Evolutionary conservation across 75 land plant species (phyloP).

Genomic region (Pinus taeda): DNA sequence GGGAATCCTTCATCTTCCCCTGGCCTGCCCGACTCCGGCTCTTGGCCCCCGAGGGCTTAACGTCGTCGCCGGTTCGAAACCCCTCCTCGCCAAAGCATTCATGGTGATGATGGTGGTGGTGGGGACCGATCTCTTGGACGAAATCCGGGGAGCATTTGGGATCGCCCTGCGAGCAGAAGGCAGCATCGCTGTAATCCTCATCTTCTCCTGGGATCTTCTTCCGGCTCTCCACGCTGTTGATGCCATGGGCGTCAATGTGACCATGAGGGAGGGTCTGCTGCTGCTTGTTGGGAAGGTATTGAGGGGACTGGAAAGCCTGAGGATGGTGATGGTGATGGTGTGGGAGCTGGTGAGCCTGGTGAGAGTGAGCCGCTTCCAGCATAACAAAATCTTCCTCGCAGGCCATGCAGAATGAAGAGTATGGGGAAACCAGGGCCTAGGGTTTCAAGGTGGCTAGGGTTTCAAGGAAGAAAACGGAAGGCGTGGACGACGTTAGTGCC

Average conservation of each 20-base stretch:
- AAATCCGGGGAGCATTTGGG: slow-evolving; percentile 7
- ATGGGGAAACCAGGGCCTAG: slow-evolving; percentile 24
- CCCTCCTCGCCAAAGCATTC: slow-evolving; percentile 8
- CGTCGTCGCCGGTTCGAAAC: slow-evolving; percentile 7
- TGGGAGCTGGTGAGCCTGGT: slow-evolving; percentile 9
- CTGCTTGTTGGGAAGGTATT: not conserved
- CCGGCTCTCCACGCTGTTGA: slow-evolving; percentile 15
- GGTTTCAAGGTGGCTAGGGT: slow-evolving; percentile 12
- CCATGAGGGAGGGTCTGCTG: not conserved
- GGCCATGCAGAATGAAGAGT: slow-evolving; percentile 29
- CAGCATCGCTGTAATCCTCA: slow-evolving; percentile 22
- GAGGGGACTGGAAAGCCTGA: not conserved
- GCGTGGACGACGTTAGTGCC: slow-evolving; percentile 29
- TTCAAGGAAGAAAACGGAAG: slow-evolving; percentile 12
- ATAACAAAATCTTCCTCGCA: slow-evolving; percentile 62
- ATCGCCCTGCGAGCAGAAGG: slow-evolving; percentile 18
- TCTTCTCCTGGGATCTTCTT: slow-evolving; percentile 2
- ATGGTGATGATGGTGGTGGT: not conserved
- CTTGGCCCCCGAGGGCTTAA: slow-evolving; percentile 5
- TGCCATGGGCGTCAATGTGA: not conserved
- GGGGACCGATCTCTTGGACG: slow-evolving; percentile 2
- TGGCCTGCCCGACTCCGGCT: not conserved
- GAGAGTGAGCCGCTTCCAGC: slow-evolving; percentile 15
- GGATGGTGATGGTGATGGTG: slow-evolving; percentile 19
- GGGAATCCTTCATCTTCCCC: slow-evolving; percentile 42